Conservation (phyloP, 805 yeast genomes). For the Kluyveromyces wickerhamii region DNA sequence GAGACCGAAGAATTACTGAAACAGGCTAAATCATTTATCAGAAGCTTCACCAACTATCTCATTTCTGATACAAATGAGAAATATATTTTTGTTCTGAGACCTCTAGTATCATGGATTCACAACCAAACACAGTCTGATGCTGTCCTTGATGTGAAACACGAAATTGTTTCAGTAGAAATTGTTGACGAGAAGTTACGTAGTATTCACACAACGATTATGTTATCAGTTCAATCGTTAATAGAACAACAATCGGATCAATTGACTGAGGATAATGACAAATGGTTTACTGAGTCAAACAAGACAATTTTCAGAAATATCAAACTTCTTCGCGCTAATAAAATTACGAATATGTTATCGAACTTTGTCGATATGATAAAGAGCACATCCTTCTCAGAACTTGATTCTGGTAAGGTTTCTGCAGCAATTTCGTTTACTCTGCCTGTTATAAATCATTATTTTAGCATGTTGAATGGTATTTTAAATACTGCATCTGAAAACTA, state of each 20-base stretch:
- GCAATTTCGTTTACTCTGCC: constrained; percentile 54
- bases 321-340: constrained; percentile 33
- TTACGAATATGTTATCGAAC: constrained; percentile 30
- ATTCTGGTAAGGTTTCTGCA: constrained; percentile 38
- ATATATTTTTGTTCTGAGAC: constrained; percentile 41
- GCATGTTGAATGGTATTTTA: constrained; percentile 39
- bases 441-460: constrained; percentile 49
- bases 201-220: constrained; percentile 49
- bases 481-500: constrained; percentile 42
- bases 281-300: constrained; percentile 51
- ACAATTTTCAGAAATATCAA: constrained; percentile 37
- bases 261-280: constrained; percentile 50
- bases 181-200: constrained; percentile 43
- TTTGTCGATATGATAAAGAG: constrained; percentile 31
- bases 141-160: background rate
- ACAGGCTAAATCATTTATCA: constrained; percentile 23
- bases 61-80: constrained; percentile 32
- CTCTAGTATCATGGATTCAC: constrained; percentile 41
- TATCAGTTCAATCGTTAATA: constrained; percentile 57
- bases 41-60: constrained; percentile 25
- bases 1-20: constrained; percentile 9
- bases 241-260: constrained; percentile 31
- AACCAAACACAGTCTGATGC: constrained; percentile 4
- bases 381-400: constrained; percentile 32
- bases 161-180: constrained; percentile 22